Conservation (phyloP, 768 basidiomycete species). For the Kwoniella sp. region DNA sequence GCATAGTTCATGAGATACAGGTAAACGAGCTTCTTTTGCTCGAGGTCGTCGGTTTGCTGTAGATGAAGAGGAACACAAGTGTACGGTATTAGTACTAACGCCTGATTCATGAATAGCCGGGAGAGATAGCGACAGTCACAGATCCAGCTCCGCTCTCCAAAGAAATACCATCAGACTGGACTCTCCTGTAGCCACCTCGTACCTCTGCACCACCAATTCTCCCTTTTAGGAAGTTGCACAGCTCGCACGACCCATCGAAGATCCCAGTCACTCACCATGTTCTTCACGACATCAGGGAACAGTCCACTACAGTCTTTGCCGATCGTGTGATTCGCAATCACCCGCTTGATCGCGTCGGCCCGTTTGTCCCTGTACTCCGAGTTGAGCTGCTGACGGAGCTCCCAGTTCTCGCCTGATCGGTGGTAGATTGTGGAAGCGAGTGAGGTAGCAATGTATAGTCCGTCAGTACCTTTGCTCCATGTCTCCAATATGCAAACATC, state of each 20-base stretch:
- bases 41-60: constrained; percentile 94
- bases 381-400: constrained; percentile 94
- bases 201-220: no score
- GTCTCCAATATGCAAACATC: no score
- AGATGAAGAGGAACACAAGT: background rate
- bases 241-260: background rate
- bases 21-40: constrained; percentile 99
- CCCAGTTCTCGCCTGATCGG: constrained; percentile 83
- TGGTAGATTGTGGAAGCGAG: no score
- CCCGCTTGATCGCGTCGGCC: constrained; percentile 97
- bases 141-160: no score
- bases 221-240: background rate
- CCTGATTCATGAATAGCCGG: no score
- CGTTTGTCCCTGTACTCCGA: constrained; percentile 92
- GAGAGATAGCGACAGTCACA: no score
- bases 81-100: no score
- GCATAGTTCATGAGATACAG: constrained; percentile 99
- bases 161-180: no score
- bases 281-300: constrained; percentile 97
- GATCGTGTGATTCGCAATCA: constrained; percentile 98
- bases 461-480: no score
- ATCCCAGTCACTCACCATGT: constrained; percentile 60
- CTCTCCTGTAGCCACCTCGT: no score
- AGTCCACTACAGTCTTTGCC: constrained; percentile 88
- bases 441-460: no score